Conservation (phyloP, 805 yeast genomes). For the Yarrowia sp. region DNA sequence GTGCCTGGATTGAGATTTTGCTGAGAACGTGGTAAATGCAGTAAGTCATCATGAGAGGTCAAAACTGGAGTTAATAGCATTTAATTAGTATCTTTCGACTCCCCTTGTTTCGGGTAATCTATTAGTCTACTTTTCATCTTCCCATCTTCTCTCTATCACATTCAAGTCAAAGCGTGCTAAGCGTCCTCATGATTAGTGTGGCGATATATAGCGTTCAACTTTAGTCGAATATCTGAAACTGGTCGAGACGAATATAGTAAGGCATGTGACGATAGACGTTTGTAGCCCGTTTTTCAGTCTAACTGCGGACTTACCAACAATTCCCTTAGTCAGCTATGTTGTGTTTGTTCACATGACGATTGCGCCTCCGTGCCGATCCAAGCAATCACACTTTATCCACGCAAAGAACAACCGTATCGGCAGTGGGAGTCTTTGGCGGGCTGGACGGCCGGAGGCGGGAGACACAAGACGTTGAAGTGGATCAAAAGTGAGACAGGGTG, state of each 20-base stretch:
- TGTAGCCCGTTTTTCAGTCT: too few relatives aligned
- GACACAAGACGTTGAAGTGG: neutral
- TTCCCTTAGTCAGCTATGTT: neutral
- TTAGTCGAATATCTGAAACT: too few relatives aligned
- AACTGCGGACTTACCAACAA: neutral
- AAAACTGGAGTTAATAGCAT: too few relatives aligned
- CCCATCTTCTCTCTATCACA: too few relatives aligned
- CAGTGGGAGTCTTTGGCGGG: neutral
- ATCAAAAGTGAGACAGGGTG: too few relatives aligned
- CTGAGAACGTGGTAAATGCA: too few relatives aligned
- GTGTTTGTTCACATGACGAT: neutral
- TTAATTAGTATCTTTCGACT: neutral
- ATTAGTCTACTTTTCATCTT: neutral
- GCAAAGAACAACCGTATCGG: conserved; percentile 18
- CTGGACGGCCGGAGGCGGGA: neutral
- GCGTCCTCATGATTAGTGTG: too few relatives aligned
- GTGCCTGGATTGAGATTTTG: too few relatives aligned
- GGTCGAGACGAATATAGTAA: too few relatives aligned
- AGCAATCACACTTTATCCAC: conserved; percentile 32
- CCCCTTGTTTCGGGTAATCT: neutral
- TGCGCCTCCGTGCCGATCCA: conserved; percentile 15
- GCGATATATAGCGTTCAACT: too few relatives aligned
- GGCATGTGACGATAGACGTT: too few relatives aligned
- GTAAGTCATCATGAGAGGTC: neutral
- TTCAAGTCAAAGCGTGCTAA: too few relatives aligned